These are phyloP conservation scores for Debaryomyces psychrophilus DNA, from an alignment of 1,139 yeast genomes.

Conservation along the genomic window DNA sequence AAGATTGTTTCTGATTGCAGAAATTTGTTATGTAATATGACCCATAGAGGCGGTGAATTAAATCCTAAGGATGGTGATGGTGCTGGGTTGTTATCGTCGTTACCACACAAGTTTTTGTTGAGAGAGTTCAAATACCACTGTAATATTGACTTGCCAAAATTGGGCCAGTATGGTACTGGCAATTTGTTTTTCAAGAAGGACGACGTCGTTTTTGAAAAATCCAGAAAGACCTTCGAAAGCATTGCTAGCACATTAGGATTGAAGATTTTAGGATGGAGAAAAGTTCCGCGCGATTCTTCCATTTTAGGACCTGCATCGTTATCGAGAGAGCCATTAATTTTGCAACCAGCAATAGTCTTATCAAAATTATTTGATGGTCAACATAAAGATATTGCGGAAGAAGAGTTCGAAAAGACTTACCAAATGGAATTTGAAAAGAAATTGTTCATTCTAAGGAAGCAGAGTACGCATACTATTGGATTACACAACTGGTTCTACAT, in stretches of 20 bases:
- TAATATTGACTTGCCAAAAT: constrained; percentile 63
- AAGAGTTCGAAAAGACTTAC: constrained; percentile 58
- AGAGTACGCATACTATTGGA: constrained; percentile 87
- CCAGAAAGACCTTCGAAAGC: constrained; percentile 75
- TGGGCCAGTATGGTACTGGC: constrained; percentile 94
- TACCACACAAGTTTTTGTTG: constrained; percentile 84
- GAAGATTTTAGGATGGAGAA: constrained; percentile 90
- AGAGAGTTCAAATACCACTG: constrained; percentile 79
- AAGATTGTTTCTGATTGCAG: constrained; percentile 92
- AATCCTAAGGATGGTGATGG: constrained; percentile 99
- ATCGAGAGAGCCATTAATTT: constrained; percentile 86
- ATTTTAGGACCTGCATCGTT: constrained; percentile 94
- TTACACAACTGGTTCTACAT: constrained; percentile 97
- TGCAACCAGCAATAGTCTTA: constrained; percentile 86
- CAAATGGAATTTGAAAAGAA: constrained; percentile 78
- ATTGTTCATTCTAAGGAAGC: constrained; percentile 84
- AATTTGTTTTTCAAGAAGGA: constrained; percentile 89
- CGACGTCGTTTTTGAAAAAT: constrained; percentile 63
- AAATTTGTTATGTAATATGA: constrained; percentile 90
- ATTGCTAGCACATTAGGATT: constrained; percentile 78
- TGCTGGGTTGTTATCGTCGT: constrained; percentile 93
- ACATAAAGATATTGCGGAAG: constrained; percentile 41
- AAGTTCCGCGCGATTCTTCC: constrained; percentile 92
- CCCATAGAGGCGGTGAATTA: constrained; percentile 97
- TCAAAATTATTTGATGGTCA: constrained; percentile 51